phyloP scores from a whole-genome alignment of 345 rosid species.

The Hypericum perforatum region DNA sequence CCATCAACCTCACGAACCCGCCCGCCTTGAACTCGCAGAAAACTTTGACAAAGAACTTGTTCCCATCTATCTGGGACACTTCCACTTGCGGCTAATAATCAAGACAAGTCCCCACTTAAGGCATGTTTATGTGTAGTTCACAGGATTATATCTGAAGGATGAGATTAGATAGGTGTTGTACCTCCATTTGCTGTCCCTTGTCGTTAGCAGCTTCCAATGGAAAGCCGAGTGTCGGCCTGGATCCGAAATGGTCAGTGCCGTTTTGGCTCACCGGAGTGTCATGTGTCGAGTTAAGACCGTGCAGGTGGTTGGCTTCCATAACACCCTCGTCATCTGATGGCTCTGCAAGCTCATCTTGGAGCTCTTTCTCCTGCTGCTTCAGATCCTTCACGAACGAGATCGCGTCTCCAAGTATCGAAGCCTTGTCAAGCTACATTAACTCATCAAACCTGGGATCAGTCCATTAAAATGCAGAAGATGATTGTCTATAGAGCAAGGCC shows the following conservation, averaged over 20 bases:
- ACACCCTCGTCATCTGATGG: constrained; percentile 53
- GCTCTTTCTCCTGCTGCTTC: constrained; percentile 60
- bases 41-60: constrained; percentile 79
- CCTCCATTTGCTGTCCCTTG: constrained; percentile 95
- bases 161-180: constrained; percentile 11
- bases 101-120: not conserved
- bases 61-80: constrained; percentile 74
- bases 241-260: no score
- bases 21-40: constrained; percentile 81
- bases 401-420: constrained; percentile 84
- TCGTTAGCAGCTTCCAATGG: constrained; percentile 31
- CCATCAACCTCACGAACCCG: constrained; percentile 73
- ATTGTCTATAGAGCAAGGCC: no score
- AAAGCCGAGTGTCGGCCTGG: constrained; percentile 16
- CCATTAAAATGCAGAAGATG: no score
- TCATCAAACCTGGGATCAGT: no score
- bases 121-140: not conserved
- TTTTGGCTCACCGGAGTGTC: no score
- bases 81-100: constrained; percentile 68
- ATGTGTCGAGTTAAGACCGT: no score
- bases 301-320: constrained; percentile 20
- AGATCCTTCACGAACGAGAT: constrained; percentile 81
- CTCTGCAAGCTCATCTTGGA: constrained; percentile 79
- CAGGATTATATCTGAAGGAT: not conserved
- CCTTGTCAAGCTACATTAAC: constrained; percentile 62